Evolutionary conservation across 2,329 filamentous ascomycete species (phyloP).

Genomic region (Apiospora kogelbergensis): DNA sequence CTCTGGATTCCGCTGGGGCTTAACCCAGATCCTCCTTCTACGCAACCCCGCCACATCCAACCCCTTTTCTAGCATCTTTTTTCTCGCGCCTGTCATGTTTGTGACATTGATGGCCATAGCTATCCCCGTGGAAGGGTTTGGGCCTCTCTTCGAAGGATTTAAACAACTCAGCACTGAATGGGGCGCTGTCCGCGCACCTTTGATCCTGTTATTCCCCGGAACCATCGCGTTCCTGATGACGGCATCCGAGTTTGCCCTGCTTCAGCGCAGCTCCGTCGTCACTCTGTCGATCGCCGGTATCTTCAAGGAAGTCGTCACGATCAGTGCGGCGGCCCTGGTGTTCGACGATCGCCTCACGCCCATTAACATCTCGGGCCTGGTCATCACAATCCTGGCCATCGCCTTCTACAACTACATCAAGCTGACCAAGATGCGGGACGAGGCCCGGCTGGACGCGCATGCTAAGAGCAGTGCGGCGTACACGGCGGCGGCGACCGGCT

Average conservation of each 20-base stretch:
- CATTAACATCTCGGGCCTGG: slow-evolving; percentile 81
- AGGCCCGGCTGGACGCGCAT: slow-evolving; percentile 60
- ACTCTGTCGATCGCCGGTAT: slow-evolving; percentile 96
- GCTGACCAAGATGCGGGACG: slow-evolving; percentile 80
- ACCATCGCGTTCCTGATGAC: slow-evolving; percentile 96
- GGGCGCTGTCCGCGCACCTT: slow-evolving; percentile 64
- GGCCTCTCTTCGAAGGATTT: slow-evolving; percentile 66
- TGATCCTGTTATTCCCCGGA: slow-evolving; percentile 86
- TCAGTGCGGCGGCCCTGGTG: slow-evolving; percentile 80
- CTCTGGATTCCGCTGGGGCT: slow-evolving; percentile 94
- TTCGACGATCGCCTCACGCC: slow-evolving; percentile 86
- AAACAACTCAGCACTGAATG: slow-evolving; percentile 62
- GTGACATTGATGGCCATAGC: slow-evolving; percentile 76
- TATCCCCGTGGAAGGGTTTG: slow-evolving; percentile 80
- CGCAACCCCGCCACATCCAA: slow-evolving; percentile 94
- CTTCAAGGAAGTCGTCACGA: slow-evolving; percentile 98
- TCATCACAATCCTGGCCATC: slow-evolving; percentile 89
- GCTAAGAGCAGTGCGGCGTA: slow-evolving; percentile 32
- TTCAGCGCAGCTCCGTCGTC: slow-evolving; percentile 93
- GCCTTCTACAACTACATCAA: slow-evolving; percentile 93
- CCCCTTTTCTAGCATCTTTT: slow-evolving; percentile 96
- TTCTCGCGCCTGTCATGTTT: slow-evolving; percentile 98
- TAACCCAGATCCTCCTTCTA: slow-evolving; percentile 95
- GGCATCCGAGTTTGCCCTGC: slow-evolving; percentile 88
- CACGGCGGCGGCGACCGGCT: slow-evolving; percentile 30